A percentile compares a stretch with the other conserved stretches of the same genome.
Evolutionary conservation across 2,329 filamentous ascomycete species (phyloP).

Genomic region (Bipolaris sorokiniana): DNA sequence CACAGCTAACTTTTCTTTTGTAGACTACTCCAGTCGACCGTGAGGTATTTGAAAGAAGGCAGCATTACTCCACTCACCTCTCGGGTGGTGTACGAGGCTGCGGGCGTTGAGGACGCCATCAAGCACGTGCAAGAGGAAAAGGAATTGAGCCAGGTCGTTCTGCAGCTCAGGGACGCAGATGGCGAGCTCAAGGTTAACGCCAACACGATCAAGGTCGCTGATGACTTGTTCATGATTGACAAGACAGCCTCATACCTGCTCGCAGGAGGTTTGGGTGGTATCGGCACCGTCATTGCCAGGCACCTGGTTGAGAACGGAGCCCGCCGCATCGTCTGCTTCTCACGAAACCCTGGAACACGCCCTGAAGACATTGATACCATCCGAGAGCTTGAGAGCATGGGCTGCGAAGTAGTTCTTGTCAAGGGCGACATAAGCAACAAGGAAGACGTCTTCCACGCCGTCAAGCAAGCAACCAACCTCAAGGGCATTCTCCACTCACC

Average conservation of each 20-base stretch:
- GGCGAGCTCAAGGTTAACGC: neutral
- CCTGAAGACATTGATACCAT: slow-evolving; percentile 11
- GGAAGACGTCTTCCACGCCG: slow-evolving; percentile 7
- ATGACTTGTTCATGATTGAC: neutral
- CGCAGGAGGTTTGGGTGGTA: slow-evolving; percentile 32
- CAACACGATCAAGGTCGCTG: neutral
- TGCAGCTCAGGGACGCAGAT: neutral
- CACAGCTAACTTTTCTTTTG: neutral
- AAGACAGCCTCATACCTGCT: slow-evolving; percentile 27
- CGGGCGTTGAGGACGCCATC: neutral
- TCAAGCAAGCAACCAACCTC: slow-evolving; percentile 1
- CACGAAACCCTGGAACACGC: slow-evolving; percentile 16
- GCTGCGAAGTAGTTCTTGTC: slow-evolving; percentile 17
- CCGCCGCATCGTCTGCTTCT: slow-evolving; percentile 21
- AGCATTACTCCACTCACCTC: neutral
- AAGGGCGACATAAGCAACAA: neutral
- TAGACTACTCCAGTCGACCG: neutral
- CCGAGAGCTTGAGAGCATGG: slow-evolving; percentile 12
- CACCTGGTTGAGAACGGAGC: slow-evolving; percentile 32
- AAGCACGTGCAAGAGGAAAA: neutral
- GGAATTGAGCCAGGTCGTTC: neutral
- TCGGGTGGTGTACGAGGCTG: neutral
- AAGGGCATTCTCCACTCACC: neutral
- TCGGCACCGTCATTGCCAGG: slow-evolving; percentile 21
- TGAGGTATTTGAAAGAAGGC: neutral